Base-by-base conservation (phyloP, 805 yeast species). In the Cyberlindnera bimundalis region DNA sequence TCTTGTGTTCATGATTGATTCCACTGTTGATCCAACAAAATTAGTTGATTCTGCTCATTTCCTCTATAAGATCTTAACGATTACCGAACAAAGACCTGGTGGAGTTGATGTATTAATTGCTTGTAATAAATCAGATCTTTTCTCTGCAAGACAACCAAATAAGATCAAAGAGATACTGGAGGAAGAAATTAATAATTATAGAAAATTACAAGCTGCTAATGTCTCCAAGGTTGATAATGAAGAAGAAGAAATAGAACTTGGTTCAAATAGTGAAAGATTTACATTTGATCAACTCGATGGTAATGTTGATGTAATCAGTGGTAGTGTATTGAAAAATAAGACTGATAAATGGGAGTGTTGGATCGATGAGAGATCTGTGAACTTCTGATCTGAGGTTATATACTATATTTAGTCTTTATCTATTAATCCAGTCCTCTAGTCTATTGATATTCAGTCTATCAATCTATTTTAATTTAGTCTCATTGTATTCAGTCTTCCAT, bases 41-140 rank as follows among this genome's bases (percentile, higher is more conserved):
- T 65, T 82, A 47, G 60, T 70, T n/a, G 67, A 59, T 30, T 76
- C 81, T 5, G 84, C 88, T 0, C 68, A 71, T 45, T 73, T 75
- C 45, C 62, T 88, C 46, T 73, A 80, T 58, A 68, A 74, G 35
- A 64, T 88, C 30, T 68, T 89, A 32, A 66, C 74, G 29, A 53
- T 70, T 14, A 78, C 91, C 2, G 97, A 87, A 57, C 65, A 63
- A 50, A 66, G 71, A 37, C 77, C 80, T 14, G 78, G 76, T 46
- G 95, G 95, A 4, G 72, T 84, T 17, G 91, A 86, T 56, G 69
- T 84, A 30, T 66, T 84, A 35, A 64, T 93, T 43, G 93, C 90
- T 14, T 80, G 93, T 46, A 91, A 91, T 66, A 91, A 91, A 60
- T 74, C 76, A 37, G 98, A 93, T 53, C 73, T 81, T 29, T 93